Conservation (phyloP, 164 flowering plant genomes). For the Tetrastigma voinierianum region DNA sequence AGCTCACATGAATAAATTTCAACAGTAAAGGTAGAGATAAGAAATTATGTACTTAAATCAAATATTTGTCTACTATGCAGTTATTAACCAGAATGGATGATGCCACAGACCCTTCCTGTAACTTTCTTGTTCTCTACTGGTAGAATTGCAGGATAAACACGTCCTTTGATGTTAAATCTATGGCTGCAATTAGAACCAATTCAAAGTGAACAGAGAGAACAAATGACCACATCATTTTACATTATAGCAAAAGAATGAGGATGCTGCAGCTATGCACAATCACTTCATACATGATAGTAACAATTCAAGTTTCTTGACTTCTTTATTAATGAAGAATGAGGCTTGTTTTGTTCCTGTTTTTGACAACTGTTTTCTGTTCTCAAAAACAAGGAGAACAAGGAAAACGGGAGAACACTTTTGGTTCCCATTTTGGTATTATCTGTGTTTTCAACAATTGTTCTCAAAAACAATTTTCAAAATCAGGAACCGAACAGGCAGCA, state of each 20-base stretch:
- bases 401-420: too few species aligned
- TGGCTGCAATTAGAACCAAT: conserved; percentile 46
- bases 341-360: too few species aligned
- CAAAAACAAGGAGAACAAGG: too few species aligned
- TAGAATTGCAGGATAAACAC: conserved; percentile 92
- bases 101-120: conserved; percentile 57
- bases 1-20: background rate
- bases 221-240: background rate
- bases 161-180: conserved; percentile 85
- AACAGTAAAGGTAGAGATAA: background rate
- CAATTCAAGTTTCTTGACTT: background rate
- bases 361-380: too few species aligned
- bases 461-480: too few species aligned
- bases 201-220: background rate
- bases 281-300: background rate
- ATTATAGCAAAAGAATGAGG: background rate
- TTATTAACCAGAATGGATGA: background rate
- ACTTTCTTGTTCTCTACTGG: conserved; percentile 64
- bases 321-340: too few species aligned
- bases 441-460: too few species aligned
- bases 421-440: too few species aligned
- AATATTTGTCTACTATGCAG: background rate
- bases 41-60: background rate
- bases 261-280: background rate
- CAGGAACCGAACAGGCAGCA: too few species aligned